Percentiles rank a stretch among this genome's conserved stretches.
Conservation (phyloP, 2,329 filamentous ascomycete genomes). For the Aspergillus sergii region DNA sequence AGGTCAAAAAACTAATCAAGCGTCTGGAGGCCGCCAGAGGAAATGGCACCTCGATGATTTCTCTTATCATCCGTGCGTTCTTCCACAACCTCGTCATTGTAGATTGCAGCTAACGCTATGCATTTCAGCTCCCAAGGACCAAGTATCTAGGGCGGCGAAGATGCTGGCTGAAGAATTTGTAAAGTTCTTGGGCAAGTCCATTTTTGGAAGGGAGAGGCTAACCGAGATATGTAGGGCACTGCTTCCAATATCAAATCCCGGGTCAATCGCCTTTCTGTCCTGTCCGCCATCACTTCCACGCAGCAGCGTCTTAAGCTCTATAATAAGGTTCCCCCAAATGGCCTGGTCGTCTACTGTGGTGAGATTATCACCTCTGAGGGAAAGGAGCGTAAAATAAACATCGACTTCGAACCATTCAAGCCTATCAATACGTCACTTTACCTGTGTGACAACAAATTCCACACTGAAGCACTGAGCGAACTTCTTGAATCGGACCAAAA, state of each 20-base stretch:
- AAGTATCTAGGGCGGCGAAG: constrained; percentile 93
- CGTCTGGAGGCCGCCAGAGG: constrained; percentile 94
- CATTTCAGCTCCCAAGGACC: constrained; percentile 85
- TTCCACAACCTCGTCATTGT: constrained; percentile 1
- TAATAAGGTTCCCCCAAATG: constrained; percentile 97
- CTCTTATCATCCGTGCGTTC: constrained; percentile 89
- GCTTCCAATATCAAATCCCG: constrained; percentile 99
- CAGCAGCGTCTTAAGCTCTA: constrained; percentile 99
- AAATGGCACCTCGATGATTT: constrained; percentile 99
- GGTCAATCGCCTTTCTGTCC: constrained; percentile 95
- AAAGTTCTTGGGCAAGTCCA: constrained; percentile 42
- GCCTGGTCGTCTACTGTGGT: constrained; percentile 97
- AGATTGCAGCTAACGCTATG: constrained; percentile 20
- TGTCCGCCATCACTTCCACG: constrained; percentile 97
- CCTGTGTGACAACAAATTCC: constrained; percentile 99
- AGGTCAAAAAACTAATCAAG: constrained; percentile 99
- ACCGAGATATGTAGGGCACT: constrained; percentile 67
- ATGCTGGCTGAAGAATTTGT: constrained; percentile 99
- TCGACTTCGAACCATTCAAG: constrained; percentile 99
- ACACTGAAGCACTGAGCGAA: constrained; percentile 95
- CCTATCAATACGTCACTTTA: constrained; percentile 99
- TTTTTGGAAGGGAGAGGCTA: constrained; percentile 1
- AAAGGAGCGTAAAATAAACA: constrained; percentile 99
- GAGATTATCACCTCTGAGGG: constrained; percentile 99
- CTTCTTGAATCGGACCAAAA: constrained; percentile 98